Percentiles rank a stretch among this genome's conserved stretches.
Conservation (phyloP, 2,329 filamentous ascomycete species). For the Paraconiothyrium brasiliense region DNA sequence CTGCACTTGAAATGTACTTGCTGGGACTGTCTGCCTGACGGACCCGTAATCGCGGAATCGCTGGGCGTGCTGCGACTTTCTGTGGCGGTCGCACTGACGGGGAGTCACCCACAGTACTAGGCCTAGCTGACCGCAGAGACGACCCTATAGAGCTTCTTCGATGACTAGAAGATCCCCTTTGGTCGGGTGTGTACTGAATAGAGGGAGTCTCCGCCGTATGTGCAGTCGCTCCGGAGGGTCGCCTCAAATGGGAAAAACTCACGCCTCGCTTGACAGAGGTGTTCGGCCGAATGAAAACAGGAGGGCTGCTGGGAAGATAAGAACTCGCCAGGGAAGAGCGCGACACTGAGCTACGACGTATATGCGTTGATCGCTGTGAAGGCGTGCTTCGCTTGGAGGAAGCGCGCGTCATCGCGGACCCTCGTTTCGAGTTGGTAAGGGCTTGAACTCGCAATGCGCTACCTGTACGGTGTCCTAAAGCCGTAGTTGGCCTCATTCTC, state of each 20-base stretch:
- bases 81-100: constrained; percentile 42
- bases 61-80: constrained; percentile 34
- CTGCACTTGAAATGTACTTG: constrained; percentile 75
- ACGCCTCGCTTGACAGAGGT: constrained; percentile 68
- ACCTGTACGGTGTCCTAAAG: constrained; percentile 51
- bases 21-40: constrained; percentile 57
- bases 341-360: constrained; percentile 39
- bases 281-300: constrained; percentile 58
- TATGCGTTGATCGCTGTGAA: constrained; percentile 37
- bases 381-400: constrained; percentile 46
- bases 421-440: constrained; percentile 43
- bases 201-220: constrained; percentile 42
- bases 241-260: constrained; percentile 67
- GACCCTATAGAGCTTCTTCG: constrained; percentile 34
- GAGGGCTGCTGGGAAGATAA: constrained; percentile 58
- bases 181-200: constrained; percentile 42
- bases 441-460: constrained; percentile 56
- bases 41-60: constrained; percentile 38
- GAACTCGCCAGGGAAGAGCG: constrained; percentile 58
- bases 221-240: constrained; percentile 54
- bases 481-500: constrained; percentile 47
- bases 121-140: constrained; percentile 32
- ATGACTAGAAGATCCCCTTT: constrained; percentile 39
- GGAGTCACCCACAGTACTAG: constrained; percentile 29
- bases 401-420: constrained; percentile 43